Base-by-base conservation (phyloP, 306 rosid species). In the Fragaria ananassa region DNA sequence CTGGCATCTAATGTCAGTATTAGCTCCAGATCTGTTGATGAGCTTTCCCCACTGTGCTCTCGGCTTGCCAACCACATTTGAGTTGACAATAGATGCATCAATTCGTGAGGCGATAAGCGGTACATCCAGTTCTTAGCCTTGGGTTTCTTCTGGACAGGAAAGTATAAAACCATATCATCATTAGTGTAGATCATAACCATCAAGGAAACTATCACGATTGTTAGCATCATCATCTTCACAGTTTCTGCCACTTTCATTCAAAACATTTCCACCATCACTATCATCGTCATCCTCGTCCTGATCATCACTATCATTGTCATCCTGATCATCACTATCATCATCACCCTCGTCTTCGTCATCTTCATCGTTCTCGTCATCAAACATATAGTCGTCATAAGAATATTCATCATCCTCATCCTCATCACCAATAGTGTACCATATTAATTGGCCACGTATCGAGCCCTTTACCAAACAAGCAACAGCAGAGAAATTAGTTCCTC, bases 401-500 rank as follows among this genome's bases (percentile, higher is more conserved):
- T 83, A 73, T 0, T 71, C 74, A 1, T 78, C 78, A 5, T 60
- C 72, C 6, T 61, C 58, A 4, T 56, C 79, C 13, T 71, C 85
- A 62, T n/a, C 84, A 72, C 47, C 82, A 76, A 64, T 39, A 15
- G 79, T 18, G 82, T 85, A 87, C 91, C 93, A 88, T 73, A 9
- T 73, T 70, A 80, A 60, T 68, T 37, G 82, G 76, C 74, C 84
- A 82, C 72, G 83, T 74, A 75, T 44, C 79, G 41, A 66, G 82
- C 84, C 93, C 97, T 83, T 90, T 81, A 85, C 81, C 86, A 87
- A 83, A 89, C 80, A 88, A 81, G 85, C 83, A 83, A 85, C 86
- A 83, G 91, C 93, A 87, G 89, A 92, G 92, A 87, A 85, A 90
- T 88, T 82, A 88, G 91, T 78, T 86, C 88, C 92, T 88, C 93